Evolutionary conservation across 2,329 filamentous ascomycete species (phyloP).

Genomic region (Coniella lustricola): DNA sequence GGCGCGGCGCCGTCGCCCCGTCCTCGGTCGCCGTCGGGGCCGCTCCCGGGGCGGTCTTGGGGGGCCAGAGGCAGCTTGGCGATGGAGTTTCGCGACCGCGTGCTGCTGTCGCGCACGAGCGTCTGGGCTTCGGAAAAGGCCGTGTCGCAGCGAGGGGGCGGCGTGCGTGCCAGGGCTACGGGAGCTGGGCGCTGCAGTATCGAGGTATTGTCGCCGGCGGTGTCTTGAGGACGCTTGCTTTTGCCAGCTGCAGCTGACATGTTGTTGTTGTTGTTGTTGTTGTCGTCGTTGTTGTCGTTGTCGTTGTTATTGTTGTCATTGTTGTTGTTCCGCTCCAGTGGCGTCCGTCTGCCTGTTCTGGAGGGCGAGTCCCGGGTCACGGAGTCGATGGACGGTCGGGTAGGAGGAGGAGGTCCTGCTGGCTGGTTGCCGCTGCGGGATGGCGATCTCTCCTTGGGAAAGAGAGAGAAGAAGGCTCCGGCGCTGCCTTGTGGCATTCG

Average conservation of each 20-base stretch:
- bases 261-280: slow-evolving; percentile 1
- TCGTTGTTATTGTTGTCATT: slow-evolving; percentile 18
- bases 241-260: slow-evolving; percentile 8
- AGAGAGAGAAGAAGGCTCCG: slow-evolving; percentile 54
- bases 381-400: slow-evolving; percentile 21
- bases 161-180: slow-evolving; percentile 35
- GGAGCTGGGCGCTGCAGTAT: slow-evolving; percentile 35
- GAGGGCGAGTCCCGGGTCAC: slow-evolving; percentile 21
- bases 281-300: slow-evolving; percentile 6
- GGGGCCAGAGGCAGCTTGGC: slow-evolving; percentile 43
- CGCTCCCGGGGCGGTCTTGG: slow-evolving; percentile 20
- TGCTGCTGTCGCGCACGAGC: slow-evolving; percentile 42
- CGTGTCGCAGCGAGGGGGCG: slow-evolving; percentile 38
- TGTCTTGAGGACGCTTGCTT: no score
- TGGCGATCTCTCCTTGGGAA: slow-evolving; percentile 43
- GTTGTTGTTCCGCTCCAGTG: slow-evolving; percentile 27
- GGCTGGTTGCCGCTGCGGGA: slow-evolving; percentile 33
- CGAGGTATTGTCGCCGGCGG: slow-evolving; percentile 18
- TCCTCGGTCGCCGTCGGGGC: slow-evolving; percentile 13
- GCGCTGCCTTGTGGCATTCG: slow-evolving; percentile 35
- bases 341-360: slow-evolving; percentile 27
- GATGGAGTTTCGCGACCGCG: slow-evolving; percentile 48
- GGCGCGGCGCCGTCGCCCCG: no score
- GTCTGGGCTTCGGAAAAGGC: slow-evolving; percentile 45
- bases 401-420: slow-evolving; percentile 12